Evolutionary conservation across 2,329 filamentous ascomycete genomes (phyloP), one percentile per base, ranked within the genome.

Genomic region (Fusarium aywerte): DNA sequence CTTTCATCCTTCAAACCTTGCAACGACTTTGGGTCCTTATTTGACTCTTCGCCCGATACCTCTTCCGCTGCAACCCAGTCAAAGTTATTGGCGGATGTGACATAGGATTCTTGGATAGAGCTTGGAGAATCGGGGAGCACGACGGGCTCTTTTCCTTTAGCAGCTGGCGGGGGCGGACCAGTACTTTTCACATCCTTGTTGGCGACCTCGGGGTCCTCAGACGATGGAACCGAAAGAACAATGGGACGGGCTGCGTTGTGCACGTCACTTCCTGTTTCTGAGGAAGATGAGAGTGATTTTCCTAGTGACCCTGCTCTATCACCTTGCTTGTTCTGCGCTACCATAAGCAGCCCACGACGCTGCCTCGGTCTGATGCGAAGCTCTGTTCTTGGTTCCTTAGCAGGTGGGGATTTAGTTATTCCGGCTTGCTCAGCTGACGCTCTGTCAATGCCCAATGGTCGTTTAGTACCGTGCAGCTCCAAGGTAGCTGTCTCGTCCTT

Each of bases 291-390:
- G 6, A n/a, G 18, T 27, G 18, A 38, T 20, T 48, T 53, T 49
- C 12, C 44, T 20, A 21, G 21, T n/a, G 38, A 53, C 21, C 9
- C 23, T 40, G 18, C 10, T 12, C 49, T 38, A 6, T 51, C 49
- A 10, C 36, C 21, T 36, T 62, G 45, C 25, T 71, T 66, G 52
- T 73, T 77, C 50, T 83, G 80, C 2, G 80, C 77, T 6, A 84
- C 51, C 74, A 85, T 77, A 40, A 86, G 68, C 9, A 87, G 69
- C 3, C 84, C 84, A 51, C 83, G 79, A 59, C 80, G 82, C 59
- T 81, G 80, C 57, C 80, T 78, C 18, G 82, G 76, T 60, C 78
- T 81, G 50, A 86, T 82, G 9, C 80, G 80, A 33, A 86, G 73
- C 62, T 83, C 81, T 18, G 82, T 82, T 45, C 79, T 80, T 10